Percentiles rank a stretch among this genome's conserved stretches.
phyloP scores from a whole-genome alignment of 768 basidiomycete genomes.

The Russula dissimulans region DNA sequence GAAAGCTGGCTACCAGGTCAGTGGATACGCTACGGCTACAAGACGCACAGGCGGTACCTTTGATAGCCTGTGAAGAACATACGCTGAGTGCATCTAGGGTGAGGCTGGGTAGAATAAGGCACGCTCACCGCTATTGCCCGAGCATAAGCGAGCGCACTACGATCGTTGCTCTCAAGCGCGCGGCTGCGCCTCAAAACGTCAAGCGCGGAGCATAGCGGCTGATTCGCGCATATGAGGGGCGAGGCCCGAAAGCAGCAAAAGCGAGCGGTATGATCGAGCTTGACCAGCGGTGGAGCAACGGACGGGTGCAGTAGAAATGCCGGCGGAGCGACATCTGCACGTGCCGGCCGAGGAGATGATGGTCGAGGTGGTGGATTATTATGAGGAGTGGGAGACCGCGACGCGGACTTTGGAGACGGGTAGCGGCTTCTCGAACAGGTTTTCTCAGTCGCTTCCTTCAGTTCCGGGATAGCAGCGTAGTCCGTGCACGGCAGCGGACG shows the following conservation, averaged over 20 bases:
- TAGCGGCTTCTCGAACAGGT: conserved; percentile 31
- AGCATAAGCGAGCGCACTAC: conserved; percentile 63
- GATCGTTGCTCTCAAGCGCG: conserved; percentile 55
- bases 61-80: conserved; percentile 32
- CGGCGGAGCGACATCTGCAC: conserved; percentile 9
- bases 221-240: conserved; percentile 62
- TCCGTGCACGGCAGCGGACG: conserved; percentile 40
- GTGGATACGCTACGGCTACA: neutral
- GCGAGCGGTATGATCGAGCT: conserved; percentile 28
- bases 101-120: conserved; percentile 21
- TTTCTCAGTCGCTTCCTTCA: conserved; percentile 38
- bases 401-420: conserved; percentile 6
- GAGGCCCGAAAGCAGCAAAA: conserved; percentile 57
- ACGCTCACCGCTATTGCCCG: conserved; percentile 53
- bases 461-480: conserved; percentile 48
- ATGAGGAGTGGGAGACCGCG: neutral
- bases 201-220: conserved; percentile 49
- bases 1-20: conserved; percentile 22
- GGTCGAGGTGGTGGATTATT: neutral
- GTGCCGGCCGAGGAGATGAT: neutral
- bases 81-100: neutral
- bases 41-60: conserved; percentile 29
- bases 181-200: conserved; percentile 48
- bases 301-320: conserved; percentile 20
- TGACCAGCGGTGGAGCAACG: conserved; percentile 16